Evolutionary conservation across 108 stramenopile species (phyloP).

Genomic region (Fistulifera solaris): DNA sequence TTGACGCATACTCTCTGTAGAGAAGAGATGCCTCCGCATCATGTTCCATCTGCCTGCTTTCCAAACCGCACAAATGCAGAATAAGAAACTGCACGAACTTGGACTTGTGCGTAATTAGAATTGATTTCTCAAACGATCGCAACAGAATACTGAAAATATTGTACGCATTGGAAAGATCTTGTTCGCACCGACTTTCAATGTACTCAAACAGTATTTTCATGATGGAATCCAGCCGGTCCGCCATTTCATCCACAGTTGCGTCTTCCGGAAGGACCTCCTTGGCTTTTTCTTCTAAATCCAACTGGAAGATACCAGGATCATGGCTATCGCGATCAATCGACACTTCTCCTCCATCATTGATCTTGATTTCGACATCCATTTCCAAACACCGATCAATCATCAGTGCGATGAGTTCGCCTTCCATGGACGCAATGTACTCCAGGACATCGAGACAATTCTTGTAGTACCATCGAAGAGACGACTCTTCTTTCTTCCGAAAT

Average conservation of each 20-base stretch:
- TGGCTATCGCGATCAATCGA: conserved; percentile 42
- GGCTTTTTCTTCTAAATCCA: conserved; percentile 16
- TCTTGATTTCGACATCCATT: conserved; percentile 97
- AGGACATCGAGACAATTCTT: conserved; percentile 27
- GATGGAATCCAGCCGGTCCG: conserved; percentile 59
- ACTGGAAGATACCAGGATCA: conserved; percentile 15
- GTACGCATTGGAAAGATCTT: conserved; percentile 18
- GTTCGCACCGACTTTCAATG: conserved; percentile 16
- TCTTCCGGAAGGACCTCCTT: conserved; percentile 10
- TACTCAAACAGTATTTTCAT: conserved; percentile 46
- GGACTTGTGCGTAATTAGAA: conserved; percentile 87
- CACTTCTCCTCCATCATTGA: conserved; percentile 78
- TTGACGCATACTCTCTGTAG: conserved; percentile 67
- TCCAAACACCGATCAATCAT: conserved; percentile 86
- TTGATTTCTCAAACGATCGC: conserved; percentile 61
- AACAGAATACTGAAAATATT: background rate
- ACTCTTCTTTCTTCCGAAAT: conserved; percentile 18
- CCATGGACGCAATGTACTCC: conserved; percentile 33
- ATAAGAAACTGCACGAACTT: conserved; percentile 95
- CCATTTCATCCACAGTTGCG: conserved; percentile 33
- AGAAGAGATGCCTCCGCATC: conserved; percentile 16
- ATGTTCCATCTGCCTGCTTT: conserved; percentile 22
- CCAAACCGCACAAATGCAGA: conserved; percentile 78
- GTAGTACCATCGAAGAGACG: conserved; percentile 21
- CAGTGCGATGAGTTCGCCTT: conserved; percentile 31